These are phyloP conservation scores for Entomortierella parvispora DNA, from an alignment of 192 early-diverging fungal species.

Conservation along the genomic window DNA sequence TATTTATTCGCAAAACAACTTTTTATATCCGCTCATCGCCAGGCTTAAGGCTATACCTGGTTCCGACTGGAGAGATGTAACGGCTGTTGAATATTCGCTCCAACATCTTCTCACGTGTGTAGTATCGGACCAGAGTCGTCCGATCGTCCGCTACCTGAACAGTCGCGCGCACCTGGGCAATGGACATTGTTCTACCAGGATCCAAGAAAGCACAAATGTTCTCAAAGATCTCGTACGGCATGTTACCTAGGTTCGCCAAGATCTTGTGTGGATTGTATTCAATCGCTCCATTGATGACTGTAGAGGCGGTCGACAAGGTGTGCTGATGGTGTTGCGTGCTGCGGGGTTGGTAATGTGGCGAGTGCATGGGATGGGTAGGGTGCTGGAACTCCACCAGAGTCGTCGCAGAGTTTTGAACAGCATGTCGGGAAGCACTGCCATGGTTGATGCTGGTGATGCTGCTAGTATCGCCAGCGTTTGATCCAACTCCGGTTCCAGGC, in stretches of 20 bases:
- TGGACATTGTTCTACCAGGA: conserved; percentile 34
- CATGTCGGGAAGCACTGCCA: too few species aligned
- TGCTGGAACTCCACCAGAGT: too few species aligned
- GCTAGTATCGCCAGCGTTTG: background rate
- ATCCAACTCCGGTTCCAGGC: background rate
- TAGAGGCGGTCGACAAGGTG: conserved; percentile 2
- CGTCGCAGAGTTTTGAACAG: too few species aligned
- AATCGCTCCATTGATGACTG: background rate
- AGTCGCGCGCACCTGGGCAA: conserved; percentile 35
- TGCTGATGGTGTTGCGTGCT: background rate
- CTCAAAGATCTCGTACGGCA: conserved; percentile 55
- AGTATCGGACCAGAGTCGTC: conserved; percentile 31
- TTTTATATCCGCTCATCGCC: conserved; percentile 40
- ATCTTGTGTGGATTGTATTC: conserved; percentile 50
- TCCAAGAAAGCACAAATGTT: conserved; percentile 48
- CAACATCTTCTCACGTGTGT: conserved; percentile 51
- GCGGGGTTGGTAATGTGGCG: background rate
- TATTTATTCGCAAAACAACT: too few species aligned
- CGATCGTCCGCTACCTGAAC: conserved; percentile 35
- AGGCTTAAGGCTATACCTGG: conserved; percentile 39
- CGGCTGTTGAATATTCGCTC: conserved; percentile 44
- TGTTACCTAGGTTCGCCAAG: conserved; percentile 33
- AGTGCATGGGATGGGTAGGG: background rate
- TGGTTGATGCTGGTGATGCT: too few species aligned
- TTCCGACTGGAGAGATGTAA: conserved; percentile 47